Base-by-base conservation (phyloP, 2,329 filamentous ascomycete genomes). In the Arachnomyces sp. region DNA sequence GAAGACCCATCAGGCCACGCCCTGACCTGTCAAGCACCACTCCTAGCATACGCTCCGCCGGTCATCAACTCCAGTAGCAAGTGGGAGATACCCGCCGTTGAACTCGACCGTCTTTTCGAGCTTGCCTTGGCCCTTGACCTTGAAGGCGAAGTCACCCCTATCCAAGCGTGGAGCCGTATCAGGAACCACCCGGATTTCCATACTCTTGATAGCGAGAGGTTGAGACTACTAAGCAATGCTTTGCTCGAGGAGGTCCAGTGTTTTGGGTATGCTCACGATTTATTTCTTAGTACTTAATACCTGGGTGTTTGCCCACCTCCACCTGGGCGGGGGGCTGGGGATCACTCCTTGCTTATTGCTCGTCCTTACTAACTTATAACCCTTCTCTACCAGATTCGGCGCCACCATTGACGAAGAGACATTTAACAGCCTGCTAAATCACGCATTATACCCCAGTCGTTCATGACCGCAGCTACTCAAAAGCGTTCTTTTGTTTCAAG, bases 131-230 rank as follows among this genome's bases (percentile, higher is more conserved):
- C 48, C 5, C 43, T 57, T 9, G 44, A 49, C 15, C 45, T 57
- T 6, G 47, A 48, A 8, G 59, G 55, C 7, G 63, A 66, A 42
- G 49, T 67, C 35, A 66, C 64, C 3, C 63, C 63, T 0, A 52
- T 64, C 7, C 61, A 66, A 39, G 61, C 59, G 2, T 67, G 64
- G 64, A 52, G 57, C 33, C 43, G 51, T 15, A 53, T 67, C 14
- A 57, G 57, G 4, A 37, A 43, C 3, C 55, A 57, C 37, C 59
- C 60, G 0, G 47, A 53, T 1, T 65, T 65, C 20, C 47, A 50
- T 2, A 48, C 45, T 1, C 41, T 66, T 3, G 53, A 59, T 31
- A 36, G 55, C 9, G 44, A 52, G 7, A 45, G 42, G 4, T 42
- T 66, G 4, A 42, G 49, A 7, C 42, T 30, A 1, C 44, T 67